Evolutionary conservation across 2,329 filamentous ascomycete genomes (phyloP).

Genomic region (Calonectria pseudoturangicola): DNA sequence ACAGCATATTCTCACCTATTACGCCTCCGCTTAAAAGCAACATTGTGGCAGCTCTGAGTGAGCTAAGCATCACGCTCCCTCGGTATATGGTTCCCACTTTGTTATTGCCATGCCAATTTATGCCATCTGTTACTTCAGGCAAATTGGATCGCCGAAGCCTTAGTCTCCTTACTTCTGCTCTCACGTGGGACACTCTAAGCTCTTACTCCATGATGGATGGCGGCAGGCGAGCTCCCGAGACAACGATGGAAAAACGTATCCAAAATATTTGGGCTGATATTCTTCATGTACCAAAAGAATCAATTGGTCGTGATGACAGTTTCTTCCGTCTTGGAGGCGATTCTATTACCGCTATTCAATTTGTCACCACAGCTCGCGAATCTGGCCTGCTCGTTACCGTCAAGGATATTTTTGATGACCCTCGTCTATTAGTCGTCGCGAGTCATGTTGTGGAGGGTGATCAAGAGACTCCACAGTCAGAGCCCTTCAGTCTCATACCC

Average conservation of each 20-base stretch:
- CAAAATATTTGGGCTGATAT: neutral
- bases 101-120: slow-evolving; percentile 34
- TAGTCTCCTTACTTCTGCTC: slow-evolving; percentile 13
- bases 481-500: neutral
- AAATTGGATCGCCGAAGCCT: slow-evolving; percentile 41
- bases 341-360: slow-evolving; percentile 51
- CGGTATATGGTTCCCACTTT: slow-evolving; percentile 44
- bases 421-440: slow-evolving; percentile 12
- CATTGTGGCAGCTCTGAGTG: neutral
- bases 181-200: neutral
- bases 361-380: slow-evolving; percentile 31
- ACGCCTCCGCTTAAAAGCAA: neutral
- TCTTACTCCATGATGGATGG: neutral
- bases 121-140: slow-evolving; percentile 20
- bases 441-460: neutral
- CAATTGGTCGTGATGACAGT: slow-evolving; percentile 29
- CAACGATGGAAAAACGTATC: neutral
- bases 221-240: neutral
- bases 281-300: neutral
- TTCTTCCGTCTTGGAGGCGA: slow-evolving; percentile 42
- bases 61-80: slow-evolving; percentile 30
- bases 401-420: slow-evolving; percentile 35
- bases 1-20: neutral
- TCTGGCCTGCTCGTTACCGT: slow-evolving; percentile 19
- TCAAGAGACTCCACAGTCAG: neutral